These are phyloP conservation scores for Acacia confusa DNA, from an alignment of 306 rosid genomes.

Conservation along the genomic window DNA sequence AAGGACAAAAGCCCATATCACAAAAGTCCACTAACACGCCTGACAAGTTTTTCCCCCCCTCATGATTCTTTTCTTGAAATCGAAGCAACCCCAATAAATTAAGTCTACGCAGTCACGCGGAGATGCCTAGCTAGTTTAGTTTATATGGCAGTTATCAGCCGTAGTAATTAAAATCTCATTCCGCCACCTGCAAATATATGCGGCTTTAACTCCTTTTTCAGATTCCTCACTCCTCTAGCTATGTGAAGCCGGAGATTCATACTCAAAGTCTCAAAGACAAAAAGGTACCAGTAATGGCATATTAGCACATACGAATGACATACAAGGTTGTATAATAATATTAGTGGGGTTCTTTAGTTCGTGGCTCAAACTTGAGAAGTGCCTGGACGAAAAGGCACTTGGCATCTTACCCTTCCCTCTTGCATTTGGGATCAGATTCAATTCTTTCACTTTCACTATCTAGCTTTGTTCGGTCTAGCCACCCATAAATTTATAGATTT, in stretches of 20 bases:
- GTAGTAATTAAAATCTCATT: background rate
- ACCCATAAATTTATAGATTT: background rate
- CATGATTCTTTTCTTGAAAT: slow-evolving; percentile 1
- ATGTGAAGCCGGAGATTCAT: slow-evolving; percentile 10
- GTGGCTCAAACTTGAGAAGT: slow-evolving; percentile 20
- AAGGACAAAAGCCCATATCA: slow-evolving; percentile 11
- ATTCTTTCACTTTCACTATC: slow-evolving; percentile 22
- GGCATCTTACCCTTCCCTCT: slow-evolving; percentile 15
- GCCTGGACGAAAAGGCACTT: slow-evolving; percentile 29
- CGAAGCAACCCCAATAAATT: background rate
- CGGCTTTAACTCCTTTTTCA: background rate
- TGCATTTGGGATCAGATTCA: slow-evolving; percentile 35
- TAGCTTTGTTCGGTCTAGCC: slow-evolving; percentile 6
- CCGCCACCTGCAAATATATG: background rate
- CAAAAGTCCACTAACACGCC: background rate
- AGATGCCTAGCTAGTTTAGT: slow-evolving; percentile 3
- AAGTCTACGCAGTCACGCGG: background rate
- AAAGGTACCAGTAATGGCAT: background rate
- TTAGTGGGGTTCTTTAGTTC: slow-evolving; percentile 20
- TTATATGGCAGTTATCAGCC: background rate
- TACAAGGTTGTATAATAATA: background rate
- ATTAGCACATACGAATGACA: background rate
- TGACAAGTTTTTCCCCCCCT: no score
- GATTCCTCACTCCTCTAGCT: background rate
- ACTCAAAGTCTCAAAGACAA: background rate